A percentile compares a stretch with the other conserved stretches of the same genome.
Conservation (phyloP, 352 stramenopile genomes). For the Phytophthora agathidicida region DNA sequence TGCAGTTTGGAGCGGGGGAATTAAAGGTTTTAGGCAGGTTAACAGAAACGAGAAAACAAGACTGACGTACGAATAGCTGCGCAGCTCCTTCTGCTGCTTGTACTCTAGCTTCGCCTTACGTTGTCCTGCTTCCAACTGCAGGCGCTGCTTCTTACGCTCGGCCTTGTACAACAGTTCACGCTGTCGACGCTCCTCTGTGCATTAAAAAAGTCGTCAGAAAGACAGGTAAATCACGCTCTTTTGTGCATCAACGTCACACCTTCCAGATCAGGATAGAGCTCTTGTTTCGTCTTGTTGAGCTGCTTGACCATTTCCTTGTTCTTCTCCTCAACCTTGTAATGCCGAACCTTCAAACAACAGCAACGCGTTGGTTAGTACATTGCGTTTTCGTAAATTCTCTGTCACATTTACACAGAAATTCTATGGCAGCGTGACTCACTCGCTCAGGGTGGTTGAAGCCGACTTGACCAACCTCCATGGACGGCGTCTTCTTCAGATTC, state of each 20-base stretch:
- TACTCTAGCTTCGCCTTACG: conserved; percentile 61
- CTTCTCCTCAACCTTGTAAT: conserved; percentile 81
- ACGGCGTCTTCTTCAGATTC: conserved; percentile 91
- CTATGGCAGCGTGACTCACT: too few relatives aligned
- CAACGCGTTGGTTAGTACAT: background rate
- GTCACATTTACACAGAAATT: too few relatives aligned
- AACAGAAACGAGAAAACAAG: background rate
- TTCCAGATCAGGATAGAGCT: conserved; percentile 81
- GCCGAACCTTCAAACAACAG: conserved; percentile 52
- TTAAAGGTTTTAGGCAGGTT: background rate
- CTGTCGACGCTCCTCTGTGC: conserved; percentile 63
- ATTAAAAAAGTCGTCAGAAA: conserved; percentile 32
- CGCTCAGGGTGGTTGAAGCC: conserved; percentile 77
- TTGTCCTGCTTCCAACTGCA: conserved; percentile 56
- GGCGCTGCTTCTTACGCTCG: conserved; percentile 72
- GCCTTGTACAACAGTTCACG: conserved; percentile 75
- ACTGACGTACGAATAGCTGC: conserved; percentile 71
- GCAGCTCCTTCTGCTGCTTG: conserved; percentile 77
- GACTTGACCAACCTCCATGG: conserved; percentile 93
- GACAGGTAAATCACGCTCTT: background rate
- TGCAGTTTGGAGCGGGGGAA: conserved; percentile 17
- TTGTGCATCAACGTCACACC: conserved; percentile 30
- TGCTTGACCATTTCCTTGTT: conserved; percentile 87
- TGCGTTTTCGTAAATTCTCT: background rate
- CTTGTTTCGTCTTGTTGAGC: conserved; percentile 87